A percentile compares a stretch with the other conserved stretches of the same genome.
Conservation (phyloP, 108 stramenopile genomes). For the Nitzschia palea region DNA sequence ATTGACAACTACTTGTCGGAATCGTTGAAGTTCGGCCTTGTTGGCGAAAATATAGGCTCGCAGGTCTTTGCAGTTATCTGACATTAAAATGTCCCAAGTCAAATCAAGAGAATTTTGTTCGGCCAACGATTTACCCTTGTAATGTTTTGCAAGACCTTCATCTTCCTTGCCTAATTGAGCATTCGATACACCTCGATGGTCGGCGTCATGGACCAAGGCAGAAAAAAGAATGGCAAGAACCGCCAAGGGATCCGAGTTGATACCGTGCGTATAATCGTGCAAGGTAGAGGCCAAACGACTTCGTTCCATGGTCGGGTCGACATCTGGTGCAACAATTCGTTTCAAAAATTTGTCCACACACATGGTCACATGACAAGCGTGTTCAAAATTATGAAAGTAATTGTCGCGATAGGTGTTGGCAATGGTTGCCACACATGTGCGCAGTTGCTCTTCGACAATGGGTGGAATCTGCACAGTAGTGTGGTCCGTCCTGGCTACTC, state of each 20-base stretch:
- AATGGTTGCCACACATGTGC: conserved; percentile 19
- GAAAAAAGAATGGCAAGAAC: conserved; percentile 58
- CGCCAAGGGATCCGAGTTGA: conserved; percentile 54
- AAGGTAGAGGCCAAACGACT: neutral
- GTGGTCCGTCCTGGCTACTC: too few relatives aligned
- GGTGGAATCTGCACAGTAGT: too few relatives aligned
- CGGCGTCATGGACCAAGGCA: conserved; percentile 62
- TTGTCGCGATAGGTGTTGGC: conserved; percentile 22
- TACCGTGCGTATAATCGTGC: conserved; percentile 43
- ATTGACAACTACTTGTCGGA: conserved; percentile 21
- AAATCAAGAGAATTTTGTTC: conserved; percentile 57
- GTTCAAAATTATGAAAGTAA: conserved; percentile 35
- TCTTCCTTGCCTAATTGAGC: conserved; percentile 49
- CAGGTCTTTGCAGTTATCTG: conserved; percentile 30
- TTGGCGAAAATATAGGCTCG: conserved; percentile 11
- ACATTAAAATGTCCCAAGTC: conserved; percentile 45
- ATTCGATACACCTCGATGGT: conserved; percentile 62
- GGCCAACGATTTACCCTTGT: conserved; percentile 43
- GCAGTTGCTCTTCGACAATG: conserved; percentile 10
- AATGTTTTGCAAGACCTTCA: conserved; percentile 24
- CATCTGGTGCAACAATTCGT: conserved; percentile 14
- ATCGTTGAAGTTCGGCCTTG: conserved; percentile 12
- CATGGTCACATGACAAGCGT: conserved; percentile 39
- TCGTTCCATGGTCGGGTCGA: neutral
- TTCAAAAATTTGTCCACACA: conserved; percentile 48